Evolutionary conservation across 179 eudicot species (phyloP), one percentile per base, ranked within the genome.

Genomic region (Amaranthus tricolor): DNA sequence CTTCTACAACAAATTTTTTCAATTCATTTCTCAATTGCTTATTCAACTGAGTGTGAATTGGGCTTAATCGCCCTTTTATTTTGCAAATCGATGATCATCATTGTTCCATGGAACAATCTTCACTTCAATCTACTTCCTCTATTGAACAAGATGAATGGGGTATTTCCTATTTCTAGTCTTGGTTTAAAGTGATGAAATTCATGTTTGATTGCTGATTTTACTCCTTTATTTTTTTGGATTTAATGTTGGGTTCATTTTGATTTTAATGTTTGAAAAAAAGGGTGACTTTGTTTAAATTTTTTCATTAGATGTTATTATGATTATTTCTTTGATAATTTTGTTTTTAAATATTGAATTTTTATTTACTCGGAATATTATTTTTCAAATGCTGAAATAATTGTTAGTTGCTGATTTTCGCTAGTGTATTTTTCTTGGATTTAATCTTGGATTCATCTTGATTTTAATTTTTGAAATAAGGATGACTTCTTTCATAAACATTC

Each of bases 131-230:
- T 78, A 81, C 82, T 83, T 82, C 86, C 76, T 65, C 85, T 21
- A 43, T 77, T 64, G 86, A 86, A 61, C 85, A 86, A 80, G 90
- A 89, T 59, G 94, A 91, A 71, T 89, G 96, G 96, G 94, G 96
- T 91, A 85, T 74, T 52, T 58, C 31, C 9, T 57, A 78, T 43
- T 66, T 48, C 14, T 17, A 44, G 44, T 66, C 24, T 44, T 70
- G 21, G 5, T 44, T 49, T 40, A 9, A 48, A 49, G 16, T 20
- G 12, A 17, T 17, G 52, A 20, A 66, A 6, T 62, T 24, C 17
- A 5, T 62, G 48, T 31, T 31, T n/a, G 45, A 43, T 40, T 60
- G 13, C n/a, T 31, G 66, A 60, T 60, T 60, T 60, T 16, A 50
- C 17, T 31, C 40, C 3, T 31, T 31, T 31, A 31, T 31, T 24